Evolutionary conservation across 2,329 filamentous ascomycete genomes (phyloP).

Genomic region (Ophiostoma sp.): DNA sequence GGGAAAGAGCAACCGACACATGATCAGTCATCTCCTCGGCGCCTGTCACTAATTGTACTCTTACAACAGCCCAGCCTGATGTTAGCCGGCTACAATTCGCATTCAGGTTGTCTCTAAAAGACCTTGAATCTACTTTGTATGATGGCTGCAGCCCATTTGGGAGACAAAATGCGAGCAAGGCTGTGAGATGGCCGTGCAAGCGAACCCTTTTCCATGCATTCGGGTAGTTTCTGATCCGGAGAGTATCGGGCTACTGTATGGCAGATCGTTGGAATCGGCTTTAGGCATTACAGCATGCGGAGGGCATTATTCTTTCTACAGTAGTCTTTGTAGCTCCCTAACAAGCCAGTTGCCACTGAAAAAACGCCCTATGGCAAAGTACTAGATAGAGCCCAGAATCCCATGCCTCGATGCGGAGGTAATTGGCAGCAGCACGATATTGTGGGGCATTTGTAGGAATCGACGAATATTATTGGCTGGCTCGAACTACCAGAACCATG

Average conservation of each 20-base stretch:
- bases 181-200: not conserved
- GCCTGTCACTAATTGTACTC: not conserved
- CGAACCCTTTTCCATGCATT: not conserved
- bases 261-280: not conserved
- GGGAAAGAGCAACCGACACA: not conserved
- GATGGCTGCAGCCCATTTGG: not conserved
- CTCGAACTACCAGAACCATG: not conserved
- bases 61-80: not conserved
- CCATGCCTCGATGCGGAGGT: not conserved
- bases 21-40: not conserved
- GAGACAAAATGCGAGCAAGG: not conserved
- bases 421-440: not conserved
- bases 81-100: not conserved
- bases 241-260: not conserved
- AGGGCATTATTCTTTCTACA: not conserved
- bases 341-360: not conserved
- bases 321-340: not conserved
- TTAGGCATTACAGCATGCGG: not conserved
- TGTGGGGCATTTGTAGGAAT: not conserved
- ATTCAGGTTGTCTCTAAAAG: not conserved
- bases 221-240: not conserved
- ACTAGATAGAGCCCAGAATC: not conserved
- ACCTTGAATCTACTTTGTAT: no score
- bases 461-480: not conserved
- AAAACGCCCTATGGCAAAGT: constrained; percentile 1